Conservation (phyloP, 495 filamentous ascomycete species). For the Penicillium desertorum region DNA sequence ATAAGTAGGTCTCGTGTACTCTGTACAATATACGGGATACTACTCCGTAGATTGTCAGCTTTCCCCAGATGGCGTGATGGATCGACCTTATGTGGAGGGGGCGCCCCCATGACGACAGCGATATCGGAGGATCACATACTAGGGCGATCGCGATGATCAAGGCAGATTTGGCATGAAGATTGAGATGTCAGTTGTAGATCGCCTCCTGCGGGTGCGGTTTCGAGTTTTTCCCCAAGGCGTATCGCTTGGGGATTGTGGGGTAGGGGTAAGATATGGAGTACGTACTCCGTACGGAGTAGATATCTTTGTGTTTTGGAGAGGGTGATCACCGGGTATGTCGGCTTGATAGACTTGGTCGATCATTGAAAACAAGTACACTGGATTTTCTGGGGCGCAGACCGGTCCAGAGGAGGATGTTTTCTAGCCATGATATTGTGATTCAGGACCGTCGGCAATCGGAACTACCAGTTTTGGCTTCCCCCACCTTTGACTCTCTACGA, state of each 20-base stretch:
- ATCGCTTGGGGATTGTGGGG: conserved; percentile 8
- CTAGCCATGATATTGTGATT: not conserved
- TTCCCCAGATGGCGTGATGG: conserved; percentile 11
- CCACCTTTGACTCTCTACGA: not conserved
- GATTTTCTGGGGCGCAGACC: not conserved
- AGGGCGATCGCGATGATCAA: conserved; percentile 13
- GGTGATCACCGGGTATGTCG: conserved; percentile 5
- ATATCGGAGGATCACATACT: conserved; percentile 5
- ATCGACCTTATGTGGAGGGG: not conserved
- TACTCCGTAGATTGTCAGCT: not conserved
- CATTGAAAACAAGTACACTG: not conserved
- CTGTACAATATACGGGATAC: not conserved
- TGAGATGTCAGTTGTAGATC: conserved; percentile 12
- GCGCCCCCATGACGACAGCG: conserved; percentile 1
- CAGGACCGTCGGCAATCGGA: not conserved
- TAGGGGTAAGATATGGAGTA: not conserved
- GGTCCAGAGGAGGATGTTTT: not conserved
- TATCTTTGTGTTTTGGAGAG: not conserved
- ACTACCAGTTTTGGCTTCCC: not conserved
- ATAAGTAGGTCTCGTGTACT: not conserved
- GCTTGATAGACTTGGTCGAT: conserved; percentile 1
- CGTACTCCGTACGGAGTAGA: too few species aligned
- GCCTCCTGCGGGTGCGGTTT: not conserved
- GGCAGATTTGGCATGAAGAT: conserved; percentile 8
- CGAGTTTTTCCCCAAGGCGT: not conserved